phyloP scores from a whole-genome alignment of 1,284 basidiomycete genomes.

The Pseudozyma tsukubaensis region DNA sequence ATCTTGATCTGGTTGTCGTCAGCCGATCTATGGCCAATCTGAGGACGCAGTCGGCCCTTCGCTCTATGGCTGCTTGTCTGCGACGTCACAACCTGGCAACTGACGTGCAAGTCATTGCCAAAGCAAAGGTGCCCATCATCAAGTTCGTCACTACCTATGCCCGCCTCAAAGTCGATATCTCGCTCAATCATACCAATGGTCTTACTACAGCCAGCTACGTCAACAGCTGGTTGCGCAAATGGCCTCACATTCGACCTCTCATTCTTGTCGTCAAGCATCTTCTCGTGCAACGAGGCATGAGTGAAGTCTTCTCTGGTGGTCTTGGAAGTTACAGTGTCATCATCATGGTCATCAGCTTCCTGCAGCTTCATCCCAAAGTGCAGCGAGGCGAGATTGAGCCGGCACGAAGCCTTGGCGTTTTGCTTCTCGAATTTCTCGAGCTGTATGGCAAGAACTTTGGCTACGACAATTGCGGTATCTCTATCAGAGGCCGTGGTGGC shows the following conservation, averaged over 20 bases:
- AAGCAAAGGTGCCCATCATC: slow-evolving; percentile 91
- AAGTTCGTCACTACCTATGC: slow-evolving; percentile 85
- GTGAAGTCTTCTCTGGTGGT: slow-evolving; percentile 95
- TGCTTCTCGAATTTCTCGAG: slow-evolving; percentile 96
- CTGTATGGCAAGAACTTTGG: slow-evolving; percentile 93
- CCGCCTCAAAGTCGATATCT: slow-evolving; percentile 68
- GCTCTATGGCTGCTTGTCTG: slow-evolving; percentile 70
- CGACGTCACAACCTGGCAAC: slow-evolving; percentile 72
- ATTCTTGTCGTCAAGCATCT: slow-evolving; percentile 87
- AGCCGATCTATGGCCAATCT: slow-evolving; percentile 68
- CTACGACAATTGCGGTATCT: slow-evolving; percentile 76
- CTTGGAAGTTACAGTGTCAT: slow-evolving; percentile 94
- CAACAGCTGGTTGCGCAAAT: slow-evolving; percentile 79
- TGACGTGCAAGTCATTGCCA: slow-evolving; percentile 83
- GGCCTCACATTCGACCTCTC: slow-evolving; percentile 78
- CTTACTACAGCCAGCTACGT: slow-evolving; percentile 83
- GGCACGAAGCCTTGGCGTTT: slow-evolving; percentile 85
- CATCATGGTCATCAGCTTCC: slow-evolving; percentile 88
- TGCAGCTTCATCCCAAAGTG: slow-evolving; percentile 97
- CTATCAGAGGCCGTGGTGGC: slow-evolving; percentile 82
- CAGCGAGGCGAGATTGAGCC: slow-evolving; percentile 87
- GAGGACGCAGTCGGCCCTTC: slow-evolving; percentile 69
- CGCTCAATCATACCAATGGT: slow-evolving; percentile 75
- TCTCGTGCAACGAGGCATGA: slow-evolving; percentile 89
- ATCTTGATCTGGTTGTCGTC: slow-evolving; percentile 74